A percentile compares a stretch with the other conserved stretches of the same genome.
phyloP scores from a whole-genome alignment of 805 yeast species.

The Metschnikowia reukaufii region DNA sequence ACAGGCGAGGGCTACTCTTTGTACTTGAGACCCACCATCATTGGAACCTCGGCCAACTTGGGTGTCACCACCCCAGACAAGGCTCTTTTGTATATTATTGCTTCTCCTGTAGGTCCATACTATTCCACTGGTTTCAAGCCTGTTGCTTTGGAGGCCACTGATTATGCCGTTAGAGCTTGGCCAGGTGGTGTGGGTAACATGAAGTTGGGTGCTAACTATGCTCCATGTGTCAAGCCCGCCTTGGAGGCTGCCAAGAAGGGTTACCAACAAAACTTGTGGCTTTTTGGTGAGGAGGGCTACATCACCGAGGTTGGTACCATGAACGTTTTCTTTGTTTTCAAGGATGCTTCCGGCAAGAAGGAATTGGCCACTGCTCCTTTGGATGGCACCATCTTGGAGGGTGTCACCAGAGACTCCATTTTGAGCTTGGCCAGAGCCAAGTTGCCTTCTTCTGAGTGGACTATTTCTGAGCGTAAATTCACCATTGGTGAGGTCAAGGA shows the following conservation, averaged over 20 bases:
- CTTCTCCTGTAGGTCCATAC: constrained; percentile 97
- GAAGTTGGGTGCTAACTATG: constrained; percentile 96
- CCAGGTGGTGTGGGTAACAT: constrained; percentile 98
- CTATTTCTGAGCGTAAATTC: constrained; percentile 75
- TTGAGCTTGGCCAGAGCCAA: constrained; percentile 73
- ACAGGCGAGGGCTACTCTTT: constrained; percentile 84
- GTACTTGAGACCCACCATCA: constrained; percentile 91
- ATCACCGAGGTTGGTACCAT: constrained; percentile 97
- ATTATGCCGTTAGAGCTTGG: constrained; percentile 97
- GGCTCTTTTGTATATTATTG: constrained; percentile 82
- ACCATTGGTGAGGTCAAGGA: constrained; percentile 79
- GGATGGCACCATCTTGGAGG: constrained; percentile 95
- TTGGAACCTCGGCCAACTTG: constrained; percentile 85
- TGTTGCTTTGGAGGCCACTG: constrained; percentile 90
- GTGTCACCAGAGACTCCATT: constrained; percentile 93
- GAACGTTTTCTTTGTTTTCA: constrained; percentile 89
- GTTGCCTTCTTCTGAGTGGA: constrained; percentile 78
- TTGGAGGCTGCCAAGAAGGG: constrained; percentile 88
- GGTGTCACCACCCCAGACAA: constrained; percentile 84
- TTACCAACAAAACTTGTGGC: constrained; percentile 94
- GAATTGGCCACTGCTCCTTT: constrained; percentile 95
- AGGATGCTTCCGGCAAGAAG: constrained; percentile 77
- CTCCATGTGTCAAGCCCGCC: constrained; percentile 92
- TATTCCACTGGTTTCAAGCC: constrained; percentile 89
- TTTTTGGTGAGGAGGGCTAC: constrained; percentile 82